phyloP scores from a whole-genome alignment of 1,284 basidiomycete genomes.

The Apiotrichum akiyoshidainum region DNA sequence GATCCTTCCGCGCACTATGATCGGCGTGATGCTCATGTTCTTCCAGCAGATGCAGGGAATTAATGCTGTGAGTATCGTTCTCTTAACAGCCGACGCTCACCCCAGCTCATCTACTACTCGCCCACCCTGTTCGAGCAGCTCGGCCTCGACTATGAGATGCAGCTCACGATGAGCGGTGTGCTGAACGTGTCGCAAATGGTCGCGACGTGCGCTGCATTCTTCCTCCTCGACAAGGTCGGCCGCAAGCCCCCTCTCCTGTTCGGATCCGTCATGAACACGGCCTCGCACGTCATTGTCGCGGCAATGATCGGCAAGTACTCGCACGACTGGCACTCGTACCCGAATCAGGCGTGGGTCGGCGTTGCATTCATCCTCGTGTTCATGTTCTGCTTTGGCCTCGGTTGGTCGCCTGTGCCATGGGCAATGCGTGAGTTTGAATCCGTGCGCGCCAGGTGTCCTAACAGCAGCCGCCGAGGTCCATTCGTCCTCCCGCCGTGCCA shows the following conservation, averaged over 20 bases:
- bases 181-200: conserved; percentile 36
- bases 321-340: conserved; percentile 20
- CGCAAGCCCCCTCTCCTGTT: conserved; percentile 35
- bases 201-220: conserved; percentile 34
- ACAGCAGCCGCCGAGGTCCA: conserved; percentile 10
- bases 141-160: conserved; percentile 24
- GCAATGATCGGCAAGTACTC: conserved; percentile 25
- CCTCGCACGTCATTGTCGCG: conserved; percentile 27
- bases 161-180: conserved; percentile 36
- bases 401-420: conserved; percentile 20
- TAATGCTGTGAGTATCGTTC: background rate
- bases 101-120: conserved; percentile 16
- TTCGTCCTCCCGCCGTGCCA: conserved; percentile 7
- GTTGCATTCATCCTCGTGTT: conserved; percentile 3
- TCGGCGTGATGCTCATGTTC: conserved; percentile 18
- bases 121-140: conserved; percentile 32
- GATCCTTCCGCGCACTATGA: conserved; percentile 1
- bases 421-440: background rate
- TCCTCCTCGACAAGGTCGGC: conserved; percentile 42
- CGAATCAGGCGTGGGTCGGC: conserved; percentile 15
- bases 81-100: too few relatives aligned
- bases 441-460: background rate
- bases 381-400: background rate
- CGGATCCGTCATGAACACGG: conserved; percentile 11
- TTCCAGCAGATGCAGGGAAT: conserved; percentile 19